Conservation (phyloP, 2,329 filamentous ascomycete genomes). For the Bipolaris zeicola region DNA sequence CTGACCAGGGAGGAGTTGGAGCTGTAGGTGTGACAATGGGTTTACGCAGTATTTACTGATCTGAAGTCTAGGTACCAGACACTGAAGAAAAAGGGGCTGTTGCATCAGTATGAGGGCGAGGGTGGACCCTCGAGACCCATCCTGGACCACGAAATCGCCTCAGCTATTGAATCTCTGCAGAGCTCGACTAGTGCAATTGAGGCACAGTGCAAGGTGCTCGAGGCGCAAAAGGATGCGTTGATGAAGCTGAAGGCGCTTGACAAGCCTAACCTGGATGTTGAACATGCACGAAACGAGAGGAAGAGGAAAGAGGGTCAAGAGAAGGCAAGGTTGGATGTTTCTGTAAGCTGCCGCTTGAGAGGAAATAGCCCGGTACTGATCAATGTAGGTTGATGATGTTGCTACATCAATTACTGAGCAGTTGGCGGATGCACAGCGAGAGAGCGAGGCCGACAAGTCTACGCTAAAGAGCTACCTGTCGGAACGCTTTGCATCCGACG, state of each 20-base stretch:
- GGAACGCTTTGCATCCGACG: conserved; percentile 63
- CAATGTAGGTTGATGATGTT: conserved; percentile 37
- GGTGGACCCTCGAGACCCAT: conserved; percentile 53
- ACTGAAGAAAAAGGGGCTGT: conserved; percentile 40
- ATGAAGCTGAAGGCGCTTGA: conserved; percentile 59
- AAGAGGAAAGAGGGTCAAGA: conserved; percentile 47
- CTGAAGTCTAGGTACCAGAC: conserved; percentile 35
- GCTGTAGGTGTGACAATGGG: conserved; percentile 41
- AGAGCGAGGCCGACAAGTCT: conserved; percentile 54
- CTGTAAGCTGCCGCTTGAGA: conserved; percentile 22
- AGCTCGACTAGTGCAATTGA: conserved; percentile 68
- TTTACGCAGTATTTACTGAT: not conserved
- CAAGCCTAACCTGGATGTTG: conserved; percentile 48
- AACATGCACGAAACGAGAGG: conserved; percentile 46
- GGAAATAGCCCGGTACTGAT: not conserved
- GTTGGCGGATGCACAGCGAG: conserved; percentile 53
- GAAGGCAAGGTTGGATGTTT: conserved; percentile 51
- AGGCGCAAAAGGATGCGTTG: conserved; percentile 67
- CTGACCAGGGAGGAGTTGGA: conserved; percentile 57
- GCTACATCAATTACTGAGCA: conserved; percentile 38
- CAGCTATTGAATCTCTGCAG: conserved; percentile 68
- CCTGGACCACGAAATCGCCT: conserved; percentile 63
- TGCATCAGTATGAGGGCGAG: conserved; percentile 40
- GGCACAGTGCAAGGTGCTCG: conserved; percentile 66
- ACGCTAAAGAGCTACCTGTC: conserved; percentile 58